phyloP scores from a whole-genome alignment of 164 flowering plant genomes.

The Magnolia sinica region DNA sequence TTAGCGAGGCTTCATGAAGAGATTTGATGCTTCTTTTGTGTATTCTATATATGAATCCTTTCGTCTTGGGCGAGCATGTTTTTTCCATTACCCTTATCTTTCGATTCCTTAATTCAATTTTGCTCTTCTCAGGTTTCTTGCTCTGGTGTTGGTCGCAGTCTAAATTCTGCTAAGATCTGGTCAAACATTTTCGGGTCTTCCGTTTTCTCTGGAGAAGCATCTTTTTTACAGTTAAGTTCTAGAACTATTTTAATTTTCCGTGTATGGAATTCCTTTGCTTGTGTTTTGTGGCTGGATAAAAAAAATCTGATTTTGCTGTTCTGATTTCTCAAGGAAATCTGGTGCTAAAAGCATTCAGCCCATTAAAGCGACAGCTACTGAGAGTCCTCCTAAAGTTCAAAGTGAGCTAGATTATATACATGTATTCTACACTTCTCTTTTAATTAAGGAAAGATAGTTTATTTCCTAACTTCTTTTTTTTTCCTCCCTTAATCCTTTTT shows the following conservation, averaged over 20 bases:
- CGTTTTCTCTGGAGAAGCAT: background rate
- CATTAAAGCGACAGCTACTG: slow-evolving; percentile 81
- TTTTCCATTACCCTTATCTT: background rate
- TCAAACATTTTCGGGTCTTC: slow-evolving; percentile 13
- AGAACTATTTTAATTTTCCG: background rate
- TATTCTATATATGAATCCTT: background rate
- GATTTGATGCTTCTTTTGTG: background rate
- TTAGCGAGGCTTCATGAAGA: too few relatives aligned
- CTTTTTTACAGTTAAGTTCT: slow-evolving; percentile 12
- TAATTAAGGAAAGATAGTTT: background rate
- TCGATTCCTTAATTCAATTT: background rate
- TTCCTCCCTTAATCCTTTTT: background rate
- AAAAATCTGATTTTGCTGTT: background rate
- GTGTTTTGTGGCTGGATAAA: background rate
- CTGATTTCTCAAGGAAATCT: slow-evolving; percentile 29
- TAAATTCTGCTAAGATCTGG: background rate
- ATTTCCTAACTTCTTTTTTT: background rate
- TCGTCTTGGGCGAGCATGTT: background rate
- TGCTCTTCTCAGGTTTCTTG: slow-evolving; percentile 4
- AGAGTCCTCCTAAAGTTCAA: slow-evolving; percentile 46
- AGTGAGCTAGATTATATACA: slow-evolving; percentile 36
- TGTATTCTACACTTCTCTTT: background rate
- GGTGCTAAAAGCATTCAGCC: slow-evolving; percentile 40
- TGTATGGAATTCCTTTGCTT: background rate
- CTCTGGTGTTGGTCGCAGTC: slow-evolving; percentile 3